Percentiles rank a stretch among this genome's conserved stretches.
phyloP scores from a whole-genome alignment of 2,329 filamentous ascomycete genomes.

The Cordyceps javanica region DNA sequence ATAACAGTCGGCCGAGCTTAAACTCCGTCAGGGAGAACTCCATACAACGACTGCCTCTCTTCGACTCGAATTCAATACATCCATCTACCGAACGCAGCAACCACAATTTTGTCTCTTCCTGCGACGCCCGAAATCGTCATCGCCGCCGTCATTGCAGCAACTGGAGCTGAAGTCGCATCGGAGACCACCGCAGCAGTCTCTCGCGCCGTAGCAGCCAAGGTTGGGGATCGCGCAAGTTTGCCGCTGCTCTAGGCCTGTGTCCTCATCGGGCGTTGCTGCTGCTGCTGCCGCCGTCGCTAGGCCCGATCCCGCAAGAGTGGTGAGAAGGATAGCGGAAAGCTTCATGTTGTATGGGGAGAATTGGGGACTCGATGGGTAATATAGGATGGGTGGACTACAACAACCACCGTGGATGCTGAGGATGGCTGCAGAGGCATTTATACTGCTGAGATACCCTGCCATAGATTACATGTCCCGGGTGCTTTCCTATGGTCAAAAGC shows the following conservation, averaged over 20 bases:
- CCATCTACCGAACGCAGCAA: conserved; percentile 4
- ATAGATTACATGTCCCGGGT: background rate
- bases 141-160: conserved; percentile 11
- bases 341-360: background rate
- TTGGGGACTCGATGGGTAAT: background rate
- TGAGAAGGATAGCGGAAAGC: background rate
- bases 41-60: conserved; percentile 3
- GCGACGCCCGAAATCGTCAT: background rate
- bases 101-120: background rate
- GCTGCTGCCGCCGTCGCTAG: background rate
- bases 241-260: background rate
- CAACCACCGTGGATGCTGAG: too few species aligned
- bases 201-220: background rate
- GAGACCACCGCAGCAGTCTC: conserved; percentile 11
- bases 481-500: background rate
- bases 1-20: conserved; percentile 3
- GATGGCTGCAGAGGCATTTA: background rate
- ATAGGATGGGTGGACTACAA: too few species aligned
- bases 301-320: background rate
- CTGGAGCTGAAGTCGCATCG: background rate
- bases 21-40: conserved; percentile 1
- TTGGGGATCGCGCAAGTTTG: background rate
- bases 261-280: background rate
- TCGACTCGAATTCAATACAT: background rate
- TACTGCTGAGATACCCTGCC: background rate